Evolutionary conservation across 495 filamentous ascomycete genomes (phyloP), one percentile per base, ranked within the genome.

Genomic region (Neurospora sp.): DNA sequence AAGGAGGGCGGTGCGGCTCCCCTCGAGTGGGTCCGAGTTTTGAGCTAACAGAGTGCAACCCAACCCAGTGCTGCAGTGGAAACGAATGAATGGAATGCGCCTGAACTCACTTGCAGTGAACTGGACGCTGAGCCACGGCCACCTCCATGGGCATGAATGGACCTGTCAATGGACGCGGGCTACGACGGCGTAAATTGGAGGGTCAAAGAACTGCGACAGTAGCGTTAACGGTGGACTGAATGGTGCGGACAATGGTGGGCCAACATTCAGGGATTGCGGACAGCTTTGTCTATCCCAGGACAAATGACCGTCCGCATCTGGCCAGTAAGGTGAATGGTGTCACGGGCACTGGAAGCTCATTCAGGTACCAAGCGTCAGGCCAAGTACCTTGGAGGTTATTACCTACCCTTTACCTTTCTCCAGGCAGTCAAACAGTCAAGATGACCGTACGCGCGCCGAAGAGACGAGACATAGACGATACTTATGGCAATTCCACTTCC

Each of bases 1-100:
- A 75, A 62, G 71, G 69, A 73, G 75, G 77, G 77, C 78, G 78
- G 79, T 81, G 79, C 79, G 77, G 77, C 79, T 77, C 74, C 70
- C 54, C 72, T 69, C 72, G 23, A 74, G 78, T 76, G 78, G 79
- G 78, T 73, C 77, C 48, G 70, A 73, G 71, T 73, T 77, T 77
- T 72, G 7, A 62, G 54, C 54, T 62, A 62, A 31, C 54, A 31
- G 27, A 62, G 27, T 62, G 54, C 54, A 16, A 5, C 2, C 23
- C 54, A 16, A 5, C 2, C 23, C 23, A 62, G 27, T 35, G 54
- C 54, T 62, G 27, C 54, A 35, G 54, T 14, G 48, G 48, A 59
- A 66, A 66, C 14, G 54, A 66, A 37, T 35, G 54, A 37, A 66
- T 66, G 54, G 27, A 66, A 66, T 35, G 54, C 54, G 27, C 54